Evolutionary conservation across 2,329 filamentous ascomycete species (phyloP).

Genomic region (Fusarium oligoseptatum): DNA sequence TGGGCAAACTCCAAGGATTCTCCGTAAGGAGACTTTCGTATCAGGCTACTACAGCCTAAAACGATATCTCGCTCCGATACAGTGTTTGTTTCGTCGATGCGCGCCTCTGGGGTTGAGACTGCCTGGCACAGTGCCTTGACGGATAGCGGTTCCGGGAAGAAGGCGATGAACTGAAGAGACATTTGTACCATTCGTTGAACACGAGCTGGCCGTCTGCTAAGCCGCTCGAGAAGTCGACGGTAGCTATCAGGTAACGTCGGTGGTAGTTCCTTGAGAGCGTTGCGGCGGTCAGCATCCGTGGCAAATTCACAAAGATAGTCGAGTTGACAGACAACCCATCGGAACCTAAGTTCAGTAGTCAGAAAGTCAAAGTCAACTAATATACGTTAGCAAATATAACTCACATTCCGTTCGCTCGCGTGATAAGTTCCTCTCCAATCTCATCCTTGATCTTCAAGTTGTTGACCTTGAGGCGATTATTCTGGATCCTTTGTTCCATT

Average conservation of each 20-base stretch:
- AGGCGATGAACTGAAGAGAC: constrained; percentile 17
- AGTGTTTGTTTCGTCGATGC: not conserved
- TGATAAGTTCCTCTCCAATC: constrained; percentile 9
- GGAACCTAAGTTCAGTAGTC: constrained; percentile 15
- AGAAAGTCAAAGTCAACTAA: not conserved
- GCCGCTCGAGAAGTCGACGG: constrained; percentile 11
- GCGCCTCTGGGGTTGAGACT: not conserved
- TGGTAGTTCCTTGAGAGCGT: constrained; percentile 20
- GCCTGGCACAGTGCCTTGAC: constrained; percentile 6
- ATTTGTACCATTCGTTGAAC: constrained; percentile 13
- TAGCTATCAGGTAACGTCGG: constrained; percentile 19
- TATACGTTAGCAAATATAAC: not conserved
- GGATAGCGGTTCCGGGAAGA: not conserved
- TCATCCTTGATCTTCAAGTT: constrained; percentile 15
- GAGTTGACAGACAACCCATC: constrained; percentile 38
- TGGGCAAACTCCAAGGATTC: constrained; percentile 26
- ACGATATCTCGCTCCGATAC: constrained; percentile 14
- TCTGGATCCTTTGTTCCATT: constrained; percentile 10
- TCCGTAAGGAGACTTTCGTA: constrained; percentile 3
- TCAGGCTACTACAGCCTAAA: constrained; percentile 21
- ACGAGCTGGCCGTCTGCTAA: not conserved
- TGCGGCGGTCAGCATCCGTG: constrained; percentile 9
- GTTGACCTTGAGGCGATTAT: not conserved
- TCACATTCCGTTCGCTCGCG: constrained; percentile 28
- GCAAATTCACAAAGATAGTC: constrained; percentile 33